A percentile compares a stretch with the other conserved stretches of the same genome.
Evolutionary conservation across 805 yeast species (phyloP).

Genomic region (Wickerhamomyces chambardii): DNA sequence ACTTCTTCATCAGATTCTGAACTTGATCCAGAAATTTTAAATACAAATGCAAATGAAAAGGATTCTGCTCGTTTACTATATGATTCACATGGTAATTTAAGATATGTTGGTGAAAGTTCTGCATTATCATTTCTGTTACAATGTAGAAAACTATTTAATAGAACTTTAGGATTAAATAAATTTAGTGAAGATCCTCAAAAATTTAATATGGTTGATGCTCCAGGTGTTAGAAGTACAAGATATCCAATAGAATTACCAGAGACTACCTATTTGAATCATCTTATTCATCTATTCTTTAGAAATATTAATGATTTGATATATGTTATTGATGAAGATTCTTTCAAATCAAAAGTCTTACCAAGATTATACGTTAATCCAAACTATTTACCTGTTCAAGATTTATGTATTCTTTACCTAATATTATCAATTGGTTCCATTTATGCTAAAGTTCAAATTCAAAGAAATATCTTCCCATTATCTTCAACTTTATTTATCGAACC

Average conservation of each 20-base stretch:
- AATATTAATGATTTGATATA: slow-evolving; percentile 31
- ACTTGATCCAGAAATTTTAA: slow-evolving; percentile 8
- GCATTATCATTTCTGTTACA: slow-evolving; percentile 31
- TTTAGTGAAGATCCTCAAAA: slow-evolving; percentile 30
- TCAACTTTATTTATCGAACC: slow-evolving; percentile 18
- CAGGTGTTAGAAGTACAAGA: slow-evolving; percentile 3
- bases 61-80: slow-evolving; percentile 20
- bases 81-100: slow-evolving; percentile 25
- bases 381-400: slow-evolving; percentile 16
- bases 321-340: slow-evolving; percentile 25
- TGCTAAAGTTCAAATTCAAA: slow-evolving; percentile 19
- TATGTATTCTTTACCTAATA: slow-evolving; percentile 28
- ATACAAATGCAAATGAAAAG: slow-evolving; percentile 8
- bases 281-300: slow-evolving; percentile 23
- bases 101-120: slow-evolving; percentile 33
- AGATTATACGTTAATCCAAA: slow-evolving; percentile 10
- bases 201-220: slow-evolving; percentile 24
- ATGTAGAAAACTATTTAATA: slow-evolving; percentile 26
- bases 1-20: slow-evolving; percentile 4
- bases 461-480: slow-evolving; percentile 17
- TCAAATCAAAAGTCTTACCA: slow-evolving; percentile 12
- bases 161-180: slow-evolving; percentile 21
- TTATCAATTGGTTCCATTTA: slow-evolving; percentile 32
- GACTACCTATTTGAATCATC: slow-evolving; percentile 18
- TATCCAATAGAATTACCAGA: slow-evolving; percentile 21